Base-by-base conservation (phyloP, 345 rosid genomes). In the Litchi chinensis region DNA sequence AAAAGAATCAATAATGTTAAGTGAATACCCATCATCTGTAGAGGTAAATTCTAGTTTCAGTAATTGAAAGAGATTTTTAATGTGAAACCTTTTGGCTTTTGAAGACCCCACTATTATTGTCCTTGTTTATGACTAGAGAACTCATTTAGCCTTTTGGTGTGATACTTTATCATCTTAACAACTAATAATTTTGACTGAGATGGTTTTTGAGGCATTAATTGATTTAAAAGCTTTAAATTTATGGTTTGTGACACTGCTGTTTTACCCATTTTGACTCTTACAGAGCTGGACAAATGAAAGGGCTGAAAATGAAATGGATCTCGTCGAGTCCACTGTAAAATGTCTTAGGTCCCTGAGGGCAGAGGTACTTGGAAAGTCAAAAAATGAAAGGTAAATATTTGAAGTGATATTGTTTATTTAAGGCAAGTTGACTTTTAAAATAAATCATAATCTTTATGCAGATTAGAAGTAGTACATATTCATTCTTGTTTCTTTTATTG, bases 281-380 rank as follows among this genome's bases (percentile, higher is more conserved):
- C 81, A 96, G 99, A 68, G 78, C 70, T 93, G 99, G 95, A 76
- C 84, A 70, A 87, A 93, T 81, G 93, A 91, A 72, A 74, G 71
- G 39, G 94, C 84, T 71, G 97, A 93, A 81, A 65, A 71, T 59
- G 97, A 95, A 85, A 95, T 95, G 98, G 95, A 93, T 50, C 82
- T 86, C 4, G 87, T 93, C 26, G 89, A 87, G 80, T 88, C 97
- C 5, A 85, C 90, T 0, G 98, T 93, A 70, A 91, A 88, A 85
- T 80, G 86, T 75, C 73, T 95, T 68, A 82, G 98, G 79, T 93
- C 97, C 22, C 87, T 93, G 74, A 85, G 91, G 83, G 94, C 96
- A 21, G 92, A 86, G 81, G 90, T 89, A 85, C 88, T 90, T 73
- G 91, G 89, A 57, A 91, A 90, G 82, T 93, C 88, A 76, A 91